These are phyloP conservation scores for Citrus cavaleriei DNA, from an alignment of 345 rosid species.

Conservation along the genomic window DNA sequence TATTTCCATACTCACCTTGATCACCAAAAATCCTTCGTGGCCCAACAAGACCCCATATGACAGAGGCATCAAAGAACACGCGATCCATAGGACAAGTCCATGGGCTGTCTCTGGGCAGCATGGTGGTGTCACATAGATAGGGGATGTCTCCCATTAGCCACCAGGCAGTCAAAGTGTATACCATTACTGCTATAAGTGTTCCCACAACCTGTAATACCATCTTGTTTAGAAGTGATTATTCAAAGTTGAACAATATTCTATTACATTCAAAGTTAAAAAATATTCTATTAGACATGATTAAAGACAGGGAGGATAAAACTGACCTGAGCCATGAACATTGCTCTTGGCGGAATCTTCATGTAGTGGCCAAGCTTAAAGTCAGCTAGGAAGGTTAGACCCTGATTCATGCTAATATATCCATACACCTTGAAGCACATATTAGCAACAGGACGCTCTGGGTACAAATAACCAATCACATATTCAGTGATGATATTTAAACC, in stretches of 20 bases:
- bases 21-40: constrained; percentile 74
- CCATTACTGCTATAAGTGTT: constrained; percentile 47
- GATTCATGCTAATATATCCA: constrained; percentile 81
- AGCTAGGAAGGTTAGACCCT: constrained; percentile 57
- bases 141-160: constrained; percentile 73
- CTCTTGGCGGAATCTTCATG: constrained; percentile 88
- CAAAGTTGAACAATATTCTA: background rate
- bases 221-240: background rate
- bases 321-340: constrained; percentile 85
- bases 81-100: constrained; percentile 76
- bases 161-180: constrained; percentile 73
- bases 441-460: constrained; percentile 84
- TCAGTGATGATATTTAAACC: constrained; percentile 82
- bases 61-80: constrained; percentile 73
- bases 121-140: constrained; percentile 51
- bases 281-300: background rate
- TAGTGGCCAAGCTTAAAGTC: constrained; percentile 92
- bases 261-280: background rate
- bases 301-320: background rate
- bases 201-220: constrained; percentile 54
- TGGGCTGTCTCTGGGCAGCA: constrained; percentile 54
- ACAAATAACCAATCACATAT: constrained; percentile 67
- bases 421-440: constrained; percentile 93
- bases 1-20: constrained; percentile 52
- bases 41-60: constrained; percentile 87